Evolutionary conservation across 1,139 yeast species (phyloP).

Genomic region (Groenewaldozyma auringiensis): DNA sequence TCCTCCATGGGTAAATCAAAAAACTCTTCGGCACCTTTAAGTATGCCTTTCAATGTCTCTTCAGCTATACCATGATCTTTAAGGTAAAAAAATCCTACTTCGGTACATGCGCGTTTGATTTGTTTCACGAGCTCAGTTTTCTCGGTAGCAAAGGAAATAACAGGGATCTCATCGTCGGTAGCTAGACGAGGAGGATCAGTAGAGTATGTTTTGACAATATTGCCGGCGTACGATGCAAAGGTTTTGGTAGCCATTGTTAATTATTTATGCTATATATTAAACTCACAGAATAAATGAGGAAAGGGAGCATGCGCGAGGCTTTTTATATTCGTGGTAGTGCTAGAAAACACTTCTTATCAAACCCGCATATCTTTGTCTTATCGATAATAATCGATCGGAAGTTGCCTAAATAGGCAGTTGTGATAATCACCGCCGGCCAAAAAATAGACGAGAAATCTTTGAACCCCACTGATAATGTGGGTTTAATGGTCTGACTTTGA

Average conservation of each 20-base stretch:
- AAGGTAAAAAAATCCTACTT: slow-evolving; percentile 29
- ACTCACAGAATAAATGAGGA: too few species aligned
- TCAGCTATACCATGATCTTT: slow-evolving; percentile 25
- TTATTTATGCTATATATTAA: too few species aligned
- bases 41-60: slow-evolving; percentile 16
- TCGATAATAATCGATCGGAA: too few species aligned
- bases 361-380: too few species aligned
- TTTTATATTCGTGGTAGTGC: too few species aligned
- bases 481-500: too few species aligned
- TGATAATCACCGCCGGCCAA: too few species aligned
- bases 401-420: too few species aligned
- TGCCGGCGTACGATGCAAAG: slow-evolving; percentile 8
- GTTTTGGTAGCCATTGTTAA: slow-evolving; percentile 2
- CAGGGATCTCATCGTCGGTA: slow-evolving; percentile 6
- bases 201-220: slow-evolving; percentile 3
- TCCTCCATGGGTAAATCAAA: slow-evolving; percentile 23
- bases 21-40: slow-evolving; percentile 21
- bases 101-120: slow-evolving; percentile 10
- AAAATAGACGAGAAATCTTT: too few species aligned
- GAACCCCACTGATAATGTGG: too few species aligned
- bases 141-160: slow-evolving; percentile 3
- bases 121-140: slow-evolving; percentile 6
- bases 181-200: slow-evolving; percentile 5
- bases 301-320: too few species aligned
- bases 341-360: too few species aligned